A percentile compares a stretch with the other conserved stretches of the same genome.
phyloP scores from a whole-genome alignment of 2,329 filamentous ascomycete species.

The Mycocentrospora acerina region DNA sequence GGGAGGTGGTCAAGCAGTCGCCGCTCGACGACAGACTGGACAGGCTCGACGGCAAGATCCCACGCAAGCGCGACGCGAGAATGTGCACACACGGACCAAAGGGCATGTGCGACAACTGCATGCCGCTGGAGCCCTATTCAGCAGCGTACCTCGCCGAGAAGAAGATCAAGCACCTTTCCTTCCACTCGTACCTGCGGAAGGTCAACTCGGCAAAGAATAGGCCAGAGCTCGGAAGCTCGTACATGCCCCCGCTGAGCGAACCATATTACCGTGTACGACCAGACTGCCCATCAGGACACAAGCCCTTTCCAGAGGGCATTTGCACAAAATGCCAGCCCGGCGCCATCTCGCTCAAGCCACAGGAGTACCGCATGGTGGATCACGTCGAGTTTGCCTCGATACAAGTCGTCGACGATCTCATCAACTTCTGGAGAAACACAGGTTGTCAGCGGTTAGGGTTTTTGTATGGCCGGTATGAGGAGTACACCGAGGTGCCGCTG shows the following conservation, averaged over 20 bases:
- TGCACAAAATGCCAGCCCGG: conserved; percentile 98
- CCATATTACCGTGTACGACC: conserved; percentile 87
- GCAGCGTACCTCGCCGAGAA: conserved; percentile 85
- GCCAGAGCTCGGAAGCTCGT: conserved; percentile 88
- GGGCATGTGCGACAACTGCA: conserved; percentile 99
- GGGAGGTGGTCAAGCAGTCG: conserved; percentile 90
- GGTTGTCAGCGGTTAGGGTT: conserved; percentile 85
- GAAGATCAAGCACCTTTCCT: conserved; percentile 98
- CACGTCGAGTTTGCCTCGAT: conserved; percentile 94
- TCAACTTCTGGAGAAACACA: conserved; percentile 88
- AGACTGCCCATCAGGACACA: conserved; percentile 90
- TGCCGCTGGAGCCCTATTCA: conserved; percentile 93
- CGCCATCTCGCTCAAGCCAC: conserved; percentile 91
- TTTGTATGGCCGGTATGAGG: conserved; percentile 85
- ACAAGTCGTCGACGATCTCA: conserved; percentile 80
- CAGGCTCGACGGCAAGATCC: conserved; percentile 85
- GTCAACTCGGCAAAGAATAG: conserved; percentile 97
- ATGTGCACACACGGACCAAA: conserved; percentile 97
- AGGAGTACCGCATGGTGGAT: conserved; percentile 94
- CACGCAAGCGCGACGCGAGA: conserved; percentile 69
- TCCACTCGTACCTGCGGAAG: conserved; percentile 91
- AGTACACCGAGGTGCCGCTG: conserved; percentile 89
- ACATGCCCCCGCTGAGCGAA: conserved; percentile 91
- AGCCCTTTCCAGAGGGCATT: conserved; percentile 92
- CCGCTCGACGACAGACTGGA: conserved; percentile 84